Evolutionary conservation across 345 rosid genomes (phyloP).

Genomic region (Eucalyptus polyanthemos): DNA sequence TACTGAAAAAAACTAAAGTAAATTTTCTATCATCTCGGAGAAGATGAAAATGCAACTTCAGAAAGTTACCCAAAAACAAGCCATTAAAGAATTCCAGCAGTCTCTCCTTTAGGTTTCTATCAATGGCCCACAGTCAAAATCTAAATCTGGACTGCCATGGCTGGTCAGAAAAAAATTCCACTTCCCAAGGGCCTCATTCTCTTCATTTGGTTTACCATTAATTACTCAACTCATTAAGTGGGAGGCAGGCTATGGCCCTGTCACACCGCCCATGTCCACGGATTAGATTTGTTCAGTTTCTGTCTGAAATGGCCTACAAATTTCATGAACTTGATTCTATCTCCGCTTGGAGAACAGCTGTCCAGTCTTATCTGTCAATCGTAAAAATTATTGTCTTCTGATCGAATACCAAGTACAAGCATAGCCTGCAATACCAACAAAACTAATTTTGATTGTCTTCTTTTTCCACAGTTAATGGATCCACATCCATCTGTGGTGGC

Average conservation of each 20-base stretch:
- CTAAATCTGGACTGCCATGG: neutral
- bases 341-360: neutral
- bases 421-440: neutral
- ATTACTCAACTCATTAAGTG: neutral
- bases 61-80: neutral
- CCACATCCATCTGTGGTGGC: conserved; percentile 71
- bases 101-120: neutral
- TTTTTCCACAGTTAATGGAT: conserved; percentile 36
- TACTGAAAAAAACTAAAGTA: neutral
- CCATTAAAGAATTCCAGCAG: neutral
- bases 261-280: neutral
- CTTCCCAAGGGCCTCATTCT: neutral
- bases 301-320: neutral
- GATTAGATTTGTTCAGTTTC: neutral
- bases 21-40: neutral
- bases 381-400: neutral
- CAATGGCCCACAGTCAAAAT: neutral
- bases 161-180: neutral
- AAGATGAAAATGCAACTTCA: neutral
- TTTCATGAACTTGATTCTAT: neutral
- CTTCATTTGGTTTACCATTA: neutral
- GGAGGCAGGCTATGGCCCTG: neutral
- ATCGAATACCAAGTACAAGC: neutral
- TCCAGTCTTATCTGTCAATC: neutral
- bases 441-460: neutral